phyloP scores from a whole-genome alignment of 192 early-diverging fungal genomes.

The Gamsiella multidivaricata region DNA sequence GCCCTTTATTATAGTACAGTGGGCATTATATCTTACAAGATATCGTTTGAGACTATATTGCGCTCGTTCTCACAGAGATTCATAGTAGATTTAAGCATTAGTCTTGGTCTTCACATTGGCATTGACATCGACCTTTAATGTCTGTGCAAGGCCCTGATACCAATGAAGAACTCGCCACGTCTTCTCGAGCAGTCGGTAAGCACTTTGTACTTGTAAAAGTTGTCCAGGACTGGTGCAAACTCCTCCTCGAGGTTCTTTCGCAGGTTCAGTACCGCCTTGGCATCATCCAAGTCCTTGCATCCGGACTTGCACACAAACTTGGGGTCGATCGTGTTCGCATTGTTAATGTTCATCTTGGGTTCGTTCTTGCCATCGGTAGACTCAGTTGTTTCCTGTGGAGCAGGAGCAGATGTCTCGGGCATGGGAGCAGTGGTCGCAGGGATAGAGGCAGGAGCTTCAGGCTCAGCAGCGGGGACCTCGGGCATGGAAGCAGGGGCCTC shows the following conservation, averaged over 20 bases:
- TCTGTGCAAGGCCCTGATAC: neutral
- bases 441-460: too few relatives aligned
- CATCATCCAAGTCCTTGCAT: constrained; percentile 34
- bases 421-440: too few relatives aligned
- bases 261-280: constrained; percentile 18
- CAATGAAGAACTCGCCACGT: constrained; percentile 3
- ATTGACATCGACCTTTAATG: constrained; percentile 9
- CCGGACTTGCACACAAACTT: constrained; percentile 48
- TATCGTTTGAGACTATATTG: too few relatives aligned
- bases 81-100: neutral
- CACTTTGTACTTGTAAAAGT: constrained; percentile 29
- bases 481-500: too few relatives aligned
- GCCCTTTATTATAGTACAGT: too few relatives aligned
- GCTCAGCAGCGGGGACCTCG: too few relatives aligned
- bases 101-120: neutral
- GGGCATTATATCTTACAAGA: too few relatives aligned
- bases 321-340: constrained; percentile 8
- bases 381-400: neutral
- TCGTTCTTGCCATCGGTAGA: neutral
- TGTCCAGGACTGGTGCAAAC: constrained; percentile 6
- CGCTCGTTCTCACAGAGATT: too few relatives aligned
- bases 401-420: constrained; percentile 13
- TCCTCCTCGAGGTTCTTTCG: constrained; percentile 30
- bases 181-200: constrained; percentile 18
- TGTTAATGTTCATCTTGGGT: constrained; percentile 4